These are phyloP conservation scores for Phaeophleospora eucalypticola DNA, from an alignment of 2,329 filamentous ascomycete genomes.

Conservation along the genomic window DNA sequence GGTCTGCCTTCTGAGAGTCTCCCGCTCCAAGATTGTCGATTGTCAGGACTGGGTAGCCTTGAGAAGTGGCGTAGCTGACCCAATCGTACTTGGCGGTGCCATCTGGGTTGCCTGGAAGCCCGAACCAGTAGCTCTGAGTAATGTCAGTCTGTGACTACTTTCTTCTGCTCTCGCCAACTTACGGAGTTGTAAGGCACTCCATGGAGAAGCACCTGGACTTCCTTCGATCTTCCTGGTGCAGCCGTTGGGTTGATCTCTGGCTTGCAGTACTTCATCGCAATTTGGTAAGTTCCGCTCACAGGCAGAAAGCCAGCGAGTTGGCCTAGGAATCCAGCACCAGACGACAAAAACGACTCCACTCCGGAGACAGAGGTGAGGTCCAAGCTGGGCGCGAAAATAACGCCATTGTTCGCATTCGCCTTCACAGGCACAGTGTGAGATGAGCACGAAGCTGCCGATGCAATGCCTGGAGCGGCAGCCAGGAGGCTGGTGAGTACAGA, in stretches of 20 bases:
- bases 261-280: slow-evolving; percentile 16
- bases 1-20: slow-evolving; percentile 15
- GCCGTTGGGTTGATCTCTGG: slow-evolving; percentile 6
- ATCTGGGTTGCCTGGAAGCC: slow-evolving; percentile 16
- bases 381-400: slow-evolving; percentile 9
- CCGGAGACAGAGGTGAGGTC: slow-evolving; percentile 13
- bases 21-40: slow-evolving; percentile 19
- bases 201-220: slow-evolving; percentile 16
- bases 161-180: background rate
- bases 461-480: slow-evolving; percentile 4
- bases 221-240: slow-evolving; percentile 8
- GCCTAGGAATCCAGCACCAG: slow-evolving; percentile 15
- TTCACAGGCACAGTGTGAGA: slow-evolving; percentile 10
- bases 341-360: slow-evolving; percentile 14
- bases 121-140: slow-evolving; percentile 17
- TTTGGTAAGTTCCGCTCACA: slow-evolving; percentile 13
- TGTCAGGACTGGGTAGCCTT: slow-evolving; percentile 19
- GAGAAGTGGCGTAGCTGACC: slow-evolving; percentile 14
- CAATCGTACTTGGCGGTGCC: slow-evolving; percentile 15
- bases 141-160: background rate
- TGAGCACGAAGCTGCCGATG: slow-evolving; percentile 10
- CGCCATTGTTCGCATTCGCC: slow-evolving; percentile 11
- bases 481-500: background rate
- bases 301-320: slow-evolving; percentile 11
- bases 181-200: slow-evolving; percentile 17